Evolutionary conservation across 2,329 filamentous ascomycete species (phyloP), one percentile per base, ranked within the genome.

Genomic region (Ceratocystis alfenasii): DNA sequence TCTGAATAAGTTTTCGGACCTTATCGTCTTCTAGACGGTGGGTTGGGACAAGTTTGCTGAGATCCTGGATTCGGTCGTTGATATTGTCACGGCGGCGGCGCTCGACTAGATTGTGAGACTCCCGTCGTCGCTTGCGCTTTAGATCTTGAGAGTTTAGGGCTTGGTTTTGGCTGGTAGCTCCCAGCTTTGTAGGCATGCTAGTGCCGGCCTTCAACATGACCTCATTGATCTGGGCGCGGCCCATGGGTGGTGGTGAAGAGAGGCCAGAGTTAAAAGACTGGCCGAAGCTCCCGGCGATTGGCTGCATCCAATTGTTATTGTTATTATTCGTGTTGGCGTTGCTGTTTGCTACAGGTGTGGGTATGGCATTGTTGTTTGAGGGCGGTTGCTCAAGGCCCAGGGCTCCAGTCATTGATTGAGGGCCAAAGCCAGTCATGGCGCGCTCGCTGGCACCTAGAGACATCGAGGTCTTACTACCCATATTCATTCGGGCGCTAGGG

Each of bases 11-110:
- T 77, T 97, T 97, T 70, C 92, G 87, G 61, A 97, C 89, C 78
- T 96, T 96, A 76, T 99, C 94, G 73, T 97, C 94, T 72, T 99
- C 94, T 1, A 99, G 81, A 68, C 94, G 87, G 75, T 99, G 94
- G 68, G 87, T 82, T 28, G 94, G 94, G 1, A 99, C 93, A 20
- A 99, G 83, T 71, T 91, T 90, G 72, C 93, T 96, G 6, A 99
- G 82, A 73, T 99, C 94, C 73, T 97, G 93, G 69, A 99, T 99
- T 55, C 94, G 86, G 76, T 99, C 94, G 71, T 99, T 99, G 80
- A 99, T 99, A 74, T 97, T 97, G 78, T 97, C 94, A 69, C 94
- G 86, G 68, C 94, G 87, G 63, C 94, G 87, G 66, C 94, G 90
- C 78, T 99, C 94, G 10, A 99, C 94, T 48, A 95, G 81, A 74